Evolutionary conservation across 192 early-diverging fungal species (phyloP), one percentile per base, ranked within the genome.

Genomic region (Phlyctochytrium arcticum): DNA sequence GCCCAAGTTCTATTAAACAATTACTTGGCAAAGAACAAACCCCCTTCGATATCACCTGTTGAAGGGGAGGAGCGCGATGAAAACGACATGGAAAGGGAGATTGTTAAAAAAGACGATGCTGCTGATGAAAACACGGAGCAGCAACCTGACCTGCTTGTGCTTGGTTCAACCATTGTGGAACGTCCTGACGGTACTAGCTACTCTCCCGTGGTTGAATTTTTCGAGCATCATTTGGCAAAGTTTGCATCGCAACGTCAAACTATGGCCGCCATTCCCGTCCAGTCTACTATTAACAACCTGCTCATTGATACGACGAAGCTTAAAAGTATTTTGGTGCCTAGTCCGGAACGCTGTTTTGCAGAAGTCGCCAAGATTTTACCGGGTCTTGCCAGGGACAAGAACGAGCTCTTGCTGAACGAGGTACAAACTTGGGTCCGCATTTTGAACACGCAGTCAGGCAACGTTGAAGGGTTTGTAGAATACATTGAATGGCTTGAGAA

Each of bases 401-500:
- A 87, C 51, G 85, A 86, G 53, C 48, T 81, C 27, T 69, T 87
- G 1, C 53, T 87, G 36, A 73, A 57, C 24, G 83, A 87, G 56
- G 73, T 84, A 15, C 84, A 87, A 51, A 73, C 68, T 8, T 86
- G 82, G 80, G 80, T 85, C 8, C 34, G 80, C 26, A 72, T 77
- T 4, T 63, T 86, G 8, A 80, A 80, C 47, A 74, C 78, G 2
- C 82, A 78, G 35, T 71, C 84, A 17, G 32, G 59, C 23, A 85
- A 54, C 27, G 82, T 84, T 9, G 84, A 86, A 62, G 73, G 65
- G 23, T 86, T 84, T 70, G 84, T 86, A 27, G 84, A 86, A 54
- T 86, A 86, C 59, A 60, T 86, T 15, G 78, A 69, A 27, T 84
- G 80, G 76, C 75, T 86, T 15, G 84, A 86, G 47, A 77, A 75